Percentiles rank a stretch among this genome's conserved stretches.
phyloP scores from a whole-genome alignment of 768 basidiomycete species.

The Tricholoma matsutake region DNA sequence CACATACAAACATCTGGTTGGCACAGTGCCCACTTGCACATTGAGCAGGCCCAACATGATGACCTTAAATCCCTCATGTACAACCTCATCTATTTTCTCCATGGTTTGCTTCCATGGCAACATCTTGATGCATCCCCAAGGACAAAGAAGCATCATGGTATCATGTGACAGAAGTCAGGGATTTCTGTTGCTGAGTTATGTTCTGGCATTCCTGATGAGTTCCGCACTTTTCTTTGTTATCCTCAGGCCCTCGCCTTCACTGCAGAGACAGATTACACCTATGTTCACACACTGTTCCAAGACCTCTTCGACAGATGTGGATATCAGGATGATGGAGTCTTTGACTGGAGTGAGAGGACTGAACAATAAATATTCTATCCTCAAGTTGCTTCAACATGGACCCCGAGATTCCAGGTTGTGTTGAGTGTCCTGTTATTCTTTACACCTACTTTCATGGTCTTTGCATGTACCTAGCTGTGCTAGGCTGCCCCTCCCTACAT shows the following conservation, averaged over 20 bases:
- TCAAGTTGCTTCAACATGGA: too few relatives aligned
- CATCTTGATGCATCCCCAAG: neutral
- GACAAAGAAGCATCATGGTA: neutral
- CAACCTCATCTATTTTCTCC: slow-evolving; percentile 88
- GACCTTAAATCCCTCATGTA: slow-evolving; percentile 82
- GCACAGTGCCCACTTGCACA: slow-evolving; percentile 43
- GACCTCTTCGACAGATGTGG: neutral
- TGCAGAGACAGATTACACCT: neutral
- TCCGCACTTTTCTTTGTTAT: neutral
- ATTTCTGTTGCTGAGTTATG: neutral
- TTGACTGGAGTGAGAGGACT: neutral
- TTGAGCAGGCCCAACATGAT: slow-evolving; percentile 78
- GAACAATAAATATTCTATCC: too few relatives aligned
- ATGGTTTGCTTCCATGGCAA: slow-evolving; percentile 72
- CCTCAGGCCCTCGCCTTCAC: neutral
- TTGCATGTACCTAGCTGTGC: too few relatives aligned
- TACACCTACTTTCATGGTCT: too few relatives aligned
- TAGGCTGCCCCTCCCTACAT: too few relatives aligned
- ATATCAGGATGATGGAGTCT: neutral
- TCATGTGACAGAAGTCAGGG: neutral
- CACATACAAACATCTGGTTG: neutral
- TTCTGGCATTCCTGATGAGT: neutral
- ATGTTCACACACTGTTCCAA: neutral
- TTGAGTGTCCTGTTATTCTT: too few relatives aligned
- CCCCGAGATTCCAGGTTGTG: too few relatives aligned